Evolutionary conservation across 148 eudicot genomes (phyloP).

Genomic region (Chenopodium suecicum): DNA sequence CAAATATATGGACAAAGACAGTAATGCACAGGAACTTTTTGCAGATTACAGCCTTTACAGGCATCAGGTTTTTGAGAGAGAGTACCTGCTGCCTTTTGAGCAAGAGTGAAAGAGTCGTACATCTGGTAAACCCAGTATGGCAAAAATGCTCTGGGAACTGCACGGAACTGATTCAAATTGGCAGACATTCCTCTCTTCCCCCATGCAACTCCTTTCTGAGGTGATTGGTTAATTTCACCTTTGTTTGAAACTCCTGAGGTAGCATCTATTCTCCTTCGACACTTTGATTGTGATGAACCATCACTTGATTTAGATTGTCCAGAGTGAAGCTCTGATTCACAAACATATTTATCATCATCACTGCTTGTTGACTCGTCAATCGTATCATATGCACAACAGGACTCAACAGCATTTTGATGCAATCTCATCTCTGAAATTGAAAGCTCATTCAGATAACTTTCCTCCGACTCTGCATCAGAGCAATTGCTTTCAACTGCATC

Average conservation of each 20-base stretch:
- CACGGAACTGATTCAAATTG: constrained; percentile 36
- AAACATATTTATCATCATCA: constrained; percentile 59
- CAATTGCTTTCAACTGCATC: constrained; percentile 43
- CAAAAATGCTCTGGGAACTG: constrained; percentile 75
- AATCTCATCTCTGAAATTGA: constrained; percentile 68
- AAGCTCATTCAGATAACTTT: constrained; percentile 69
- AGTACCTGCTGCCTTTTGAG: constrained; percentile 78
- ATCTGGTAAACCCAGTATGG: constrained; percentile 88
- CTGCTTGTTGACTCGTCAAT: constrained; percentile 53
- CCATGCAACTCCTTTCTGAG: constrained; percentile 29
- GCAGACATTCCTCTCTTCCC: constrained; percentile 30
- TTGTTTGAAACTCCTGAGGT: constrained; percentile 28
- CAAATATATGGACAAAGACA: not conserved
- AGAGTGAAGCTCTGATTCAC: constrained; percentile 30
- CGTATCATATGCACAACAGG: constrained; percentile 40
- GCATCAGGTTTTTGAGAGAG: not conserved
- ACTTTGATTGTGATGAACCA: constrained; percentile 28
- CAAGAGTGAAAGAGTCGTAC: constrained; percentile 84
- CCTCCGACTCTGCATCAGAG: constrained; percentile 77
- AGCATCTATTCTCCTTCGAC: constrained; percentile 32
- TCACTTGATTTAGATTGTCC: constrained; percentile 38
- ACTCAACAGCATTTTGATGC: constrained; percentile 57
- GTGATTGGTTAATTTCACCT: constrained; percentile 21
- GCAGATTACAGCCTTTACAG: not conserved
- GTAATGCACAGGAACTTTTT: not conserved